Evolutionary conservation across 2,329 filamentous ascomycete genomes (phyloP), one percentile per base, ranked within the genome.

Genomic region (Alternaria sp.): DNA sequence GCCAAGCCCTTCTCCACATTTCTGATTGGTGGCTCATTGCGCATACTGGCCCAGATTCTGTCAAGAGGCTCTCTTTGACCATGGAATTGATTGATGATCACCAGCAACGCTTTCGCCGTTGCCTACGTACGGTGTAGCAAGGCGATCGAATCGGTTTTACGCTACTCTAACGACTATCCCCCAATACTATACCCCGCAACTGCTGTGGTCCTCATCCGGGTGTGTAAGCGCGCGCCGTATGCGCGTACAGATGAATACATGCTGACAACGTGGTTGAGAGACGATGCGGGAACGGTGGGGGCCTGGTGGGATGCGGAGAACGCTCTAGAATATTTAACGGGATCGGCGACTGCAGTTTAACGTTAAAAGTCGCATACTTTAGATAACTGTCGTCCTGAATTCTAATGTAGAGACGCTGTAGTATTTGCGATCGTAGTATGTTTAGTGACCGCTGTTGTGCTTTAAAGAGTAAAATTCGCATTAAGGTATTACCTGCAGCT

Each of bases 361-460:
- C 59, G 47, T 58, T 47, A 58, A 53, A 45, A 49, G 55, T 54
- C 54, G 47, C 40, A 46, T 47, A 15, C 23, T 46, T 26, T 12
- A 23, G 49, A 28, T 36, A n/a, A 11, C n/a, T 12, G 17, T 21
- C n/a, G 40, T 43, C 17, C 13, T 4, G 8, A 40, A 40, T 15
- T 28, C 19, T 21, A 5, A 44, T 10, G 21, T 46, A 13, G 47
- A 21, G 25, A 17, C 44, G 26, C n/a, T 4, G 9, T 45, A 13
- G 13, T 43, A n/a, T 43, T 36, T 51, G 8, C 30, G 25, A 36
- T 40, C 15, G 36, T 19, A 12, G 47, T 51, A 17, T 32, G 4
- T 51, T 51, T 17, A 32, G 47, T 51, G 15, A 19, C 19, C 19
- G 17, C 6, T 11, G 26, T 25, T 10, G 17, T 8, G 9, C 15